phyloP scores from a whole-genome alignment of 2,329 filamentous ascomycete species.

The Zalaria sp. region DNA sequence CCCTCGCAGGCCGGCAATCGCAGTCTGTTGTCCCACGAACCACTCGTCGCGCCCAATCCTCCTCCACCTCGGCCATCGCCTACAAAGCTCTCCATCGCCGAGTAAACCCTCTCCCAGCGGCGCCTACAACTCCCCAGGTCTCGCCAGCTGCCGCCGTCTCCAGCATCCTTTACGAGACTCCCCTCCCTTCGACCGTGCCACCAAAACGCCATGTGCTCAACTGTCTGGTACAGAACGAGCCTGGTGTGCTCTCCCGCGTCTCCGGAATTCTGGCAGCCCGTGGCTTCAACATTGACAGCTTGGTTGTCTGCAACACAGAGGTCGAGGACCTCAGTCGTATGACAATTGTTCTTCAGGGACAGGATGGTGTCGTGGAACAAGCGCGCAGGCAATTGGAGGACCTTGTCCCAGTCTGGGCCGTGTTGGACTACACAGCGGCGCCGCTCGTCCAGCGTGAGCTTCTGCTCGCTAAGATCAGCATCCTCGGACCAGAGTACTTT shows the following conservation, averaged over 20 bases:
- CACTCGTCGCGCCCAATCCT: slow-evolving; percentile 26
- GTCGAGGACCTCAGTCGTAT: slow-evolving; percentile 94
- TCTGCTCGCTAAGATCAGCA: slow-evolving; percentile 90
- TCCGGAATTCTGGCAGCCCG: slow-evolving; percentile 91
- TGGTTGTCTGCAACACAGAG: slow-evolving; percentile 96
- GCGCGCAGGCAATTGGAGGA: slow-evolving; percentile 91
- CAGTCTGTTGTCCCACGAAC: background rate
- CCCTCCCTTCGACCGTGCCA: slow-evolving; percentile 65
- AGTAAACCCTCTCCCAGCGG: slow-evolving; percentile 67
- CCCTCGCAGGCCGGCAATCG: slow-evolving; percentile 1
- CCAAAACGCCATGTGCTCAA: slow-evolving; percentile 94
- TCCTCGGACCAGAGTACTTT: slow-evolving; percentile 93
- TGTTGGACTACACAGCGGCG: slow-evolving; percentile 86
- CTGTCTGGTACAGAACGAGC: slow-evolving; percentile 97
- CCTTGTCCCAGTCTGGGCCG: slow-evolving; percentile 93
- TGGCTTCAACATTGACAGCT: slow-evolving; percentile 97
- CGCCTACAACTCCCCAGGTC: slow-evolving; percentile 60
- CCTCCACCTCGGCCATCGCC: slow-evolving; percentile 82
- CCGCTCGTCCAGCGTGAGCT: slow-evolving; percentile 93
- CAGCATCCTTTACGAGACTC: slow-evolving; percentile 98
- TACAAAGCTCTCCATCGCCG: slow-evolving; percentile 95
- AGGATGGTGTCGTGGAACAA: slow-evolving; percentile 96
- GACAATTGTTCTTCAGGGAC: slow-evolving; percentile 94
- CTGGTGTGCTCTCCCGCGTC: slow-evolving; percentile 88
- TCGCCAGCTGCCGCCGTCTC: slow-evolving; percentile 85